Evolutionary conservation across 768 basidiomycete species (phyloP).

Genomic region (Floccularia luteovirens): DNA sequence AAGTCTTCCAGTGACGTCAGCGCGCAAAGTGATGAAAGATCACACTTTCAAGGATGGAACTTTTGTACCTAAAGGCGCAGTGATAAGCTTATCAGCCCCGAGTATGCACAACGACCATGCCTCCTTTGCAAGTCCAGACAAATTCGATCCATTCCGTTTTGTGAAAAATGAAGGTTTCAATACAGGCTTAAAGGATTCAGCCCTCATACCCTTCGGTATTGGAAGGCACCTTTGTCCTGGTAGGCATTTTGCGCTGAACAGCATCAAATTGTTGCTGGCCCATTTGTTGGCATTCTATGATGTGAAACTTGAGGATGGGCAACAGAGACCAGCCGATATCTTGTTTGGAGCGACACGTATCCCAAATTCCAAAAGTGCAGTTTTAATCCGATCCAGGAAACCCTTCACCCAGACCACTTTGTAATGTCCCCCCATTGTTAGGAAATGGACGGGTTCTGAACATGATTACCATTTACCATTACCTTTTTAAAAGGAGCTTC

Average conservation of each 20-base stretch:
- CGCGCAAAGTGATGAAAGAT: constrained; percentile 5
- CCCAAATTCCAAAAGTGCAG: not conserved
- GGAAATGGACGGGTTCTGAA: too few relatives aligned
- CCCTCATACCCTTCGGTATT: constrained; percentile 6
- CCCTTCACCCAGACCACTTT: too few relatives aligned
- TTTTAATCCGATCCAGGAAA: not conserved
- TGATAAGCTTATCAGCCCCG: constrained; percentile 10
- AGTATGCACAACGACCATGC: constrained; percentile 10
- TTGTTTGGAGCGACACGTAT: not conserved
- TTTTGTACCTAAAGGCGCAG: constrained; percentile 13
- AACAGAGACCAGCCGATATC: not conserved
- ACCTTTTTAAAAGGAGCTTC: too few relatives aligned
- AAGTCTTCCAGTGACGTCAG: not conserved
- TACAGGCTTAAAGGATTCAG: constrained; percentile 18
- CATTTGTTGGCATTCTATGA: constrained; percentile 23
- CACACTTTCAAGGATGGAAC: constrained; percentile 17
- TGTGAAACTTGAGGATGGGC: constrained; percentile 11
- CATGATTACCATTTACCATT: too few relatives aligned
- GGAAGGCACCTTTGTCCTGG: constrained; percentile 15
- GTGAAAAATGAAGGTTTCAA: constrained; percentile 18
- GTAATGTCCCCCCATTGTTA: too few relatives aligned
- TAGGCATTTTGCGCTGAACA: constrained; percentile 28
- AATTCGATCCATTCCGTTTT: constrained; percentile 36
- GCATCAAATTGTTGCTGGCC: constrained; percentile 24
- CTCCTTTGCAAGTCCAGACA: constrained; percentile 26